Evolutionary conservation across 768 basidiomycete species (phyloP), one percentile per base, ranked within the genome.

Genomic region (Lactarius hengduanensis): DNA sequence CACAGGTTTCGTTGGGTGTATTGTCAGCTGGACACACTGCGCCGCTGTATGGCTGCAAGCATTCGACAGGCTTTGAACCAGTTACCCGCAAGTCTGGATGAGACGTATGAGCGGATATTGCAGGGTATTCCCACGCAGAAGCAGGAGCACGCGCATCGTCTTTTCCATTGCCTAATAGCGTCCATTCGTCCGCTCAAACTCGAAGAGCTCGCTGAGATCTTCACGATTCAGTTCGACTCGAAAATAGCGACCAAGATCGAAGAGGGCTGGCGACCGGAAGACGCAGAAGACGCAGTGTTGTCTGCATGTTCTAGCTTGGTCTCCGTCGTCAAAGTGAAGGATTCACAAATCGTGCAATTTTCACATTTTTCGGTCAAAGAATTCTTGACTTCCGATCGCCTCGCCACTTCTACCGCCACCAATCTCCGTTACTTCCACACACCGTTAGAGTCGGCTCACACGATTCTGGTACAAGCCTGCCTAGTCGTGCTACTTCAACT

Each of bases 331-430:
- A 32, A n/a, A 7, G 28, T 30, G 15, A 26, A 26, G 3, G 45
- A 36, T 8, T 47, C 32, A 2, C 34, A 38, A 36, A 18, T 50
- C 13, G 60, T 61, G 16, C 60, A 26, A n/a, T 53, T 50, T 36
- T 47, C 60, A 15, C 60, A 61, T n/a, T 55, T 55, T 10, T 64
- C 64, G 0, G 64, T 60, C 30, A 59, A 45, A 15, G 64, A 65
- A 10, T 65, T 26, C 64, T 59, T 65, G 63, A 54, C 47, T 3
- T 65, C 64, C 4, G 32, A 10, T 59, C 57, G 47, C 1, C 38
- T 65, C 34, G 38, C 28, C 3, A 16, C 15, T 9, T 55, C 64
- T 3, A 38, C 34, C 1, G 0, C n/a, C 16, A 28, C 13, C 22
- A 10, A 11, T 2, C 41, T 50, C n/a, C 38, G 45, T 34, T 40